Evolutionary conservation across 495 filamentous ascomycete genomes (phyloP).

Genomic region (Aspergillus ostianus): DNA sequence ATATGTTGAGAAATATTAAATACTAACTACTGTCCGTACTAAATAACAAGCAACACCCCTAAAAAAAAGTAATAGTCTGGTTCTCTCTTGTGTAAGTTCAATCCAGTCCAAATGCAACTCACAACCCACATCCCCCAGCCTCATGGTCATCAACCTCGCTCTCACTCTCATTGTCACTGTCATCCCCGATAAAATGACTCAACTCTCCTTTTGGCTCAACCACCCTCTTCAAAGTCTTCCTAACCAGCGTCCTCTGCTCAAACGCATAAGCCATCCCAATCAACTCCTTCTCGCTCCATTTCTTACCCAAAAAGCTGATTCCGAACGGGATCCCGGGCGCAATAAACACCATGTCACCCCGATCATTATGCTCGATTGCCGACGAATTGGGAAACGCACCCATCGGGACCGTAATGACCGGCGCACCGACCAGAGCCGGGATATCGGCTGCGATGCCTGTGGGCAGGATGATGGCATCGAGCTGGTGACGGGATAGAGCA

Average conservation of each 20-base stretch:
- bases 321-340: constrained; percentile 57
- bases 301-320: constrained; percentile 55
- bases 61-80: too few relatives aligned
- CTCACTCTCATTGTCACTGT: too few relatives aligned
- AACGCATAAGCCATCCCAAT: constrained; percentile 68
- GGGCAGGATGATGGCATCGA: constrained; percentile 53
- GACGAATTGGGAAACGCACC: constrained; percentile 48
- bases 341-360: constrained; percentile 40
- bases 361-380: constrained; percentile 33
- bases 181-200: constrained; percentile 20
- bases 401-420: constrained; percentile 53
- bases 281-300: constrained; percentile 56
- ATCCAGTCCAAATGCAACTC: neutral
- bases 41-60: too few relatives aligned
- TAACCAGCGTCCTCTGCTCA: constrained; percentile 60
- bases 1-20: too few relatives aligned
- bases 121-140: neutral
- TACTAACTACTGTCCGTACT: too few relatives aligned
- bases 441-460: constrained; percentile 41
- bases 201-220: constrained; percentile 49
- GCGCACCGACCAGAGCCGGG: constrained; percentile 49
- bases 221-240: constrained; percentile 46
- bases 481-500: constrained; percentile 41
- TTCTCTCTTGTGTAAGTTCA: neutral
- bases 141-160: neutral